Evolutionary conservation across 495 filamentous ascomycete species (phyloP), one percentile per base, ranked within the genome.

Genomic region (Xylaria curta): DNA sequence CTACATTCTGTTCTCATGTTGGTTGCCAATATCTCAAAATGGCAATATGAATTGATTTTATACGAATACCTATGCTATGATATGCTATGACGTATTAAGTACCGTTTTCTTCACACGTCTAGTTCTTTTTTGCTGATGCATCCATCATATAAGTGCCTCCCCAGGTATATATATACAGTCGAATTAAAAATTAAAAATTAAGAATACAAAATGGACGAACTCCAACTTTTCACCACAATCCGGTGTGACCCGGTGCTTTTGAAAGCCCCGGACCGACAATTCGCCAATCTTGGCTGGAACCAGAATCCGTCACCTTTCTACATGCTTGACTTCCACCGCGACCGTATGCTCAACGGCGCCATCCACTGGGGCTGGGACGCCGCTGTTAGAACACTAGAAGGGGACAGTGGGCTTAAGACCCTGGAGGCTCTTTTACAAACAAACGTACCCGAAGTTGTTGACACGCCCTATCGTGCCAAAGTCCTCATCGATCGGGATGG

Each of bases 321-420:
- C 82, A 93, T 98, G 83, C 87, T 97, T 15, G 81, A 87, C 56
- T 91, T 91, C 80, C 95, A 98, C 79, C 89, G 88, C 26, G 92
- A 96, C 76, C 93, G 87, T 66, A 89, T 98, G 76, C 85, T 94
- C 56, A 83, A 85, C 68, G 93, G 94, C 33, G 94, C 93, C 0
- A 80, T 81, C 38, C 82, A 92, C 71, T 97, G 94, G 81, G 76
- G 83, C 31, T 95, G 91, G 90, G 71, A 78, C 5, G 74, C 73
- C 10, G 89, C 85, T 9, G 70, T 84, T 6, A 68, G 78, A 3
- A 44, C 62, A 21, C 81, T 91, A 42, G 70, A 70, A 6, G 89
- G 88, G 9, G 76, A 80, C 0, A 47, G 64, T 0, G 87, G 85
- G 0, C 72, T 91, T 13, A 21, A 76, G 40, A 67, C 58, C 2